A percentile compares a stretch with the other conserved stretches of the same genome.
These are phyloP conservation scores for Beauveria asiatica DNA, from an alignment of 2,329 filamentous ascomycete genomes.

Conservation along the genomic window DNA sequence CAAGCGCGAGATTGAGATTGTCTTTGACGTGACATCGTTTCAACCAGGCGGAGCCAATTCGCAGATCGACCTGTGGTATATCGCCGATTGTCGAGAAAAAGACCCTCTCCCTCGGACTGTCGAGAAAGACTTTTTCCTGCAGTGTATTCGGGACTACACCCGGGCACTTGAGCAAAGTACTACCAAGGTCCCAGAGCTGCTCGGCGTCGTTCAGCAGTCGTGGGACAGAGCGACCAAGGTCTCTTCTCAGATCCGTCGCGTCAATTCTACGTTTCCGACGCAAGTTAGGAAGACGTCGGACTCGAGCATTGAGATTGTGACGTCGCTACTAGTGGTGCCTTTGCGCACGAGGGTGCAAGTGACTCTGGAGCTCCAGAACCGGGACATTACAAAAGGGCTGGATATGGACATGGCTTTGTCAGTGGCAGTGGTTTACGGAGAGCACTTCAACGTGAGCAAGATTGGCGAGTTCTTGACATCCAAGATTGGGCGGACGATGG, in stretches of 20 bases:
- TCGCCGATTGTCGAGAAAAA: constrained; percentile 49
- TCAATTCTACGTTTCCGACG: constrained; percentile 59
- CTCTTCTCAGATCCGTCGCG: constrained; percentile 49
- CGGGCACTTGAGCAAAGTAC: constrained; percentile 51
- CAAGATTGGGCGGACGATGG: constrained; percentile 36
- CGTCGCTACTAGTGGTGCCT: constrained; percentile 53
- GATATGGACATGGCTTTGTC: constrained; percentile 44
- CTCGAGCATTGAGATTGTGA: constrained; percentile 52
- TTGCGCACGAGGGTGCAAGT: constrained; percentile 63
- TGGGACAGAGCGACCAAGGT: constrained; percentile 60
- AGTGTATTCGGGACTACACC: constrained; percentile 60
- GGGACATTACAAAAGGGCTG: constrained; percentile 38
- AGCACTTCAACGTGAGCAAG: constrained; percentile 66
- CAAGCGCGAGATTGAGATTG: constrained; percentile 61
- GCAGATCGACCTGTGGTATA: constrained; percentile 62
- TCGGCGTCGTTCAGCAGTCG: constrained; percentile 48
- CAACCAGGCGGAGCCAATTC: constrained; percentile 36
- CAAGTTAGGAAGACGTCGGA: constrained; percentile 56
- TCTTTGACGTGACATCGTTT: constrained; percentile 61
- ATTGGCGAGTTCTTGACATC: constrained; percentile 62
- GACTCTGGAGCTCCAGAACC: constrained; percentile 44
- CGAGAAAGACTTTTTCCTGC: constrained; percentile 68
- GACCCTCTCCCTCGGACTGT: constrained; percentile 48
- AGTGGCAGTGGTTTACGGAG: constrained; percentile 65
- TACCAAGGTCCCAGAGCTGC: constrained; percentile 48